Evolutionary conservation across 495 filamentous ascomycete genomes (phyloP).

Genomic region (Pseudevernia furfuracea): DNA sequence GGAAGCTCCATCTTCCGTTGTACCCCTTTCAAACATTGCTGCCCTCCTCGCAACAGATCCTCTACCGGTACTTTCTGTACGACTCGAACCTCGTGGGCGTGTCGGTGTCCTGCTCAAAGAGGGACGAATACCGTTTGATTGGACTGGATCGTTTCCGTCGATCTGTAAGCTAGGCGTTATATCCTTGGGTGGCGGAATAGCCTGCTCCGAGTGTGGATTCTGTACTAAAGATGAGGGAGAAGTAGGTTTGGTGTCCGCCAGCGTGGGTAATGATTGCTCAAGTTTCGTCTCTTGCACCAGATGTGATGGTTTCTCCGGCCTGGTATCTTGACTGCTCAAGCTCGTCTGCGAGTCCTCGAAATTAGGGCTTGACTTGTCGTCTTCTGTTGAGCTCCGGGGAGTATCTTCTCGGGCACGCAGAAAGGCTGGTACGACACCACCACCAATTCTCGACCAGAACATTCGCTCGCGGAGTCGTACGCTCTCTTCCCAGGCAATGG

Average conservation of each 20-base stretch:
- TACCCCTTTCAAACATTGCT: constrained; percentile 22
- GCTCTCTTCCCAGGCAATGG: constrained; percentile 87
- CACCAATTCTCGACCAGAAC: constrained; percentile 91
- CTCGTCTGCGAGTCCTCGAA: constrained; percentile 9
- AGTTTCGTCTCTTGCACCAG: constrained; percentile 9
- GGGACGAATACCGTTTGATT: constrained; percentile 4
- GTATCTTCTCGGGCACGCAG: constrained; percentile 26
- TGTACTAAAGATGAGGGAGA: constrained; percentile 1
- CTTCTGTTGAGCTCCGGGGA: constrained; percentile 22
- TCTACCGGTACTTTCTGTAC: constrained; percentile 18
- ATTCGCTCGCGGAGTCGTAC: constrained; percentile 82
- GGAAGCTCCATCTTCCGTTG: constrained; percentile 20
- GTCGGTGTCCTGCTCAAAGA: constrained; percentile 12
- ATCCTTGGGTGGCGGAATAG: background rate
- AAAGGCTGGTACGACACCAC: constrained; percentile 70
- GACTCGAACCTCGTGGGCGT: constrained; percentile 17
- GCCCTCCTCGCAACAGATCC: constrained; percentile 22
- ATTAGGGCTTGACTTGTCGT: constrained; percentile 12
- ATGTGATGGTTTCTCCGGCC: constrained; percentile 4
- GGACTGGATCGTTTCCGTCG: constrained; percentile 6
- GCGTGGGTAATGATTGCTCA: background rate
- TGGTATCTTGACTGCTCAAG: constrained; percentile 8
- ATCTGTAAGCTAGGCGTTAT: constrained; percentile 1
- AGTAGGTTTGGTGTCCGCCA: background rate
- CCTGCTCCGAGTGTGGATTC: background rate